Base-by-base conservation (phyloP, 495 filamentous ascomycete species). In the Hyphodiscus hymeniophilus region DNA sequence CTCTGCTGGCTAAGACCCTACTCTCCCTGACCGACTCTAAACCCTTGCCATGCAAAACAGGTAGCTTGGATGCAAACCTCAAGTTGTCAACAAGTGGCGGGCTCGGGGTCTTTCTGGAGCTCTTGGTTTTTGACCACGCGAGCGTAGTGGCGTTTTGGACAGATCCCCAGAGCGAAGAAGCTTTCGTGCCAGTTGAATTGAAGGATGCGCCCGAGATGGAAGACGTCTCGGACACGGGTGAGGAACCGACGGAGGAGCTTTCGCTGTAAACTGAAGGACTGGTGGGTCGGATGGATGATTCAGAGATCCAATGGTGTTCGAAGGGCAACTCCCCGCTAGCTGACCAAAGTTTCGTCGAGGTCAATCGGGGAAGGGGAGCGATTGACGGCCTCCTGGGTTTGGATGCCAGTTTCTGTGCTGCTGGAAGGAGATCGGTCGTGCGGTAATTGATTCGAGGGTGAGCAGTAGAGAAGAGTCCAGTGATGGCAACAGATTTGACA, bases 261-360 rank as follows among this genome's bases (percentile, higher is more conserved):
- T 38, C 17, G 12, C 51, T 57, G 23, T 47, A 55, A 8, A 52
- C 41, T 16, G 51, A 57, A 5, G 54, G 58, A 45, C 51, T 55
- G n/a, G 40, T 23, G 38, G 54, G 54, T 47, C 51, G 22, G 12
- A 55, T 31, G n/a, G 54, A 55, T 10, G 58, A 60, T 20, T 57
- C 58, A 7, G 58, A 49, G 15, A 60, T 55, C 58, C 58, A 60
- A 21, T 60, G 30, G 28, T 40, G 58, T 24, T 60, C 58, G 42
- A 38, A 7, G 10, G 20, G 28, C 6, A 47, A n/a, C 15, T 42
- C 38, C 16, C 38, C 11, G 10, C 34, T 26, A 1, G 33, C 16
- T 39, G 26, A 49, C 59, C 58, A 60, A 2, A 60, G 46, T 17
- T 44, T 24, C n/a, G 18, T 44, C 0, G 58, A 57, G 1, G 3